A percentile compares a stretch with the other conserved stretches of the same genome.
Evolutionary conservation across 192 early-diverging fungal genomes (phyloP).

Genomic region (Mortierella antarctica): DNA sequence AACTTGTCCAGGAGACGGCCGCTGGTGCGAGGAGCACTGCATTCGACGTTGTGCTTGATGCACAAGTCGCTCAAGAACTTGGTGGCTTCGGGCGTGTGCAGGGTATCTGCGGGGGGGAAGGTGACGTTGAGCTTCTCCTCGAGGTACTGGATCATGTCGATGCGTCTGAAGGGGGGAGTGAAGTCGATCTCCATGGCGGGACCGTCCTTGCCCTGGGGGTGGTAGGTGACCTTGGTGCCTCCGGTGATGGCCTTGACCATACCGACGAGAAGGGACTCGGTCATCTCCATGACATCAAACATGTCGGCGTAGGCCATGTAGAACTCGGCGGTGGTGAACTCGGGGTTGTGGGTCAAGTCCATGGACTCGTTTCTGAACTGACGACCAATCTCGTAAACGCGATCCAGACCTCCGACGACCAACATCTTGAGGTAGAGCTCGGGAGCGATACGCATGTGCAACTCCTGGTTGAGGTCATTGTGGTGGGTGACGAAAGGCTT

Average conservation of each 20-base stretch:
- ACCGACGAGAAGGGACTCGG: slow-evolving; percentile 85
- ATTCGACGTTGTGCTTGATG: slow-evolving; percentile 95
- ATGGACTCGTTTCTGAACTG: slow-evolving; percentile 99
- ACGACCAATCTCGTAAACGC: slow-evolving; percentile 98
- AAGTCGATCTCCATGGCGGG: slow-evolving; percentile 91
- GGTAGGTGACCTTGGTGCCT: slow-evolving; percentile 91
- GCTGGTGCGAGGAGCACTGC: slow-evolving; percentile 91
- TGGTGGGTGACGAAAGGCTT: slow-evolving; percentile 99
- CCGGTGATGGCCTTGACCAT: slow-evolving; percentile 97
- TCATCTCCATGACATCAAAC: slow-evolving; percentile 96
- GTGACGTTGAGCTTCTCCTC: slow-evolving; percentile 91
- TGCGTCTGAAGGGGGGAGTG: slow-evolving; percentile 93
- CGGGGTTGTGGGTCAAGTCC: slow-evolving; percentile 99
- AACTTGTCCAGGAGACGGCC: slow-evolving; percentile 96
- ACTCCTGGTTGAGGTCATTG: slow-evolving; percentile 98
- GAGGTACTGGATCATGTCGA: slow-evolving; percentile 93
- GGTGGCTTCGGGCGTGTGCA: slow-evolving; percentile 84
- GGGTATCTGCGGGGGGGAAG: slow-evolving; percentile 88
- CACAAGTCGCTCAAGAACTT: slow-evolving; percentile 94
- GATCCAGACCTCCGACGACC: slow-evolving; percentile 97
- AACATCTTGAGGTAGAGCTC: slow-evolving; percentile 99
- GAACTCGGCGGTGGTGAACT: slow-evolving; percentile 99
- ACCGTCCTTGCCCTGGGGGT: slow-evolving; percentile 89
- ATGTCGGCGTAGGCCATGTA: slow-evolving; percentile 99
- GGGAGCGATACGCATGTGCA: slow-evolving; percentile 99